These are phyloP conservation scores for Tetracladium setigerum DNA, from an alignment of 495 filamentous ascomycete species.

Conservation along the genomic window DNA sequence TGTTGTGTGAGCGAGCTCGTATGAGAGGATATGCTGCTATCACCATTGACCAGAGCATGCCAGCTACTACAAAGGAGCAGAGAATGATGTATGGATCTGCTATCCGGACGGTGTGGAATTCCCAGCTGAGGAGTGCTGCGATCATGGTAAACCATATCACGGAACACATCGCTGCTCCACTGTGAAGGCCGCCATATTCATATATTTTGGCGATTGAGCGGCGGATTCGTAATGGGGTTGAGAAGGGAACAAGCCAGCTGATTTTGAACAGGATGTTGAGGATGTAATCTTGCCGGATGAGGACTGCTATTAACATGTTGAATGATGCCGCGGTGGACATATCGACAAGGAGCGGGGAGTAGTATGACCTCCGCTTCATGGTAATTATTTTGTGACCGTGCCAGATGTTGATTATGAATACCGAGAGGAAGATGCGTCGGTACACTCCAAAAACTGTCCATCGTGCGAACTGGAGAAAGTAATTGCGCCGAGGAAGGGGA, in stretches of 20 bases:
- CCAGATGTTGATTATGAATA: conserved; percentile 15
- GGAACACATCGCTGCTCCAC: conserved; percentile 59
- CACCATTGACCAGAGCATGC: conserved; percentile 35
- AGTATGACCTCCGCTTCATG: conserved; percentile 8
- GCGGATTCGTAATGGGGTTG: conserved; percentile 55
- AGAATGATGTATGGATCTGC: conserved; percentile 18
- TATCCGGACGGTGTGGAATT: conserved; percentile 37
- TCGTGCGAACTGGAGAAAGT: conserved; percentile 6
- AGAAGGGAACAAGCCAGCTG: conserved; percentile 47
- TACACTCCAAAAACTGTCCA: conserved; percentile 14
- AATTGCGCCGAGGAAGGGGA: neutral
- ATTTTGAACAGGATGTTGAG: conserved; percentile 64
- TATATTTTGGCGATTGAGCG: conserved; percentile 64
- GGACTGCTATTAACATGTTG: conserved; percentile 38
- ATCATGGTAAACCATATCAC: conserved; percentile 59
- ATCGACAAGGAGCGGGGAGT: conserved; percentile 14
- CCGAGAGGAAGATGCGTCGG: conserved; percentile 10
- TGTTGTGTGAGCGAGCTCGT: conserved; percentile 49
- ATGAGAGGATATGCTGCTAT: conserved; percentile 43
- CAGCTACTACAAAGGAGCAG: conserved; percentile 33
- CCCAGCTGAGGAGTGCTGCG: conserved; percentile 28
- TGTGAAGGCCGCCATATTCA: conserved; percentile 71
- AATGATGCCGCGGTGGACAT: conserved; percentile 31
- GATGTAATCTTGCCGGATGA: conserved; percentile 68
- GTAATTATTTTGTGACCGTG: conserved; percentile 13